phyloP scores from a whole-genome alignment of 2,329 filamentous ascomycete genomes.

The Pestalotiopsis fici region DNA sequence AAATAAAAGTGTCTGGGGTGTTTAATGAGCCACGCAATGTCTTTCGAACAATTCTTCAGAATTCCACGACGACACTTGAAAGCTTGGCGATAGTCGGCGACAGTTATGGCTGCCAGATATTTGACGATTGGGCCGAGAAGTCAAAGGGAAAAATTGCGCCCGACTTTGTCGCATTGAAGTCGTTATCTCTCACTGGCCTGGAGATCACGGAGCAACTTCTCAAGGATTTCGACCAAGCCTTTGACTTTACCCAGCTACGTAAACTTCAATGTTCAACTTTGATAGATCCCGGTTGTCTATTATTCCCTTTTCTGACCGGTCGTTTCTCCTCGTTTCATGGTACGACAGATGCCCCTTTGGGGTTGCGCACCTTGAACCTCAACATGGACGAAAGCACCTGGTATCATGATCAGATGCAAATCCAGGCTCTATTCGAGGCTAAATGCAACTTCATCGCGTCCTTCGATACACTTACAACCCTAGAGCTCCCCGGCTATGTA shows the following conservation, averaged over 20 bases:
- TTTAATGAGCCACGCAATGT: background rate
- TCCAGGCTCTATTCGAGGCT: background rate
- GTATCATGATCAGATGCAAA: background rate
- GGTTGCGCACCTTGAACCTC: background rate
- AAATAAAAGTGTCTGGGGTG: background rate
- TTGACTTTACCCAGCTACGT: background rate
- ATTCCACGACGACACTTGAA: conserved; percentile 7
- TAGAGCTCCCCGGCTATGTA: background rate
- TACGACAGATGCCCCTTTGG: background rate
- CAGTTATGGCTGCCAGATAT: background rate
- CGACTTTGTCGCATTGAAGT: background rate
- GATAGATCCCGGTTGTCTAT: background rate
- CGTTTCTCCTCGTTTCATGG: background rate
- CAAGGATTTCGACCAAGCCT: background rate
- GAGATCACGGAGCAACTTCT: background rate
- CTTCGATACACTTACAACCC: conserved; percentile 8
- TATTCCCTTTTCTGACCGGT: background rate
- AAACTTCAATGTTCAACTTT: background rate
- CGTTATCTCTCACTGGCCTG: background rate
- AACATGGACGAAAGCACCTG: background rate
- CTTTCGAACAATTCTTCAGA: background rate
- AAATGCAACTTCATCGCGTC: conserved; percentile 7
- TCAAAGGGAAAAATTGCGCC: background rate
- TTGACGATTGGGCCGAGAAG: background rate
- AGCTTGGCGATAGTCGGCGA: background rate